A percentile compares a stretch with the other conserved stretches of the same genome.
Conservation (phyloP, 495 filamentous ascomycete genomes). For the Patellaria atrata region DNA sequence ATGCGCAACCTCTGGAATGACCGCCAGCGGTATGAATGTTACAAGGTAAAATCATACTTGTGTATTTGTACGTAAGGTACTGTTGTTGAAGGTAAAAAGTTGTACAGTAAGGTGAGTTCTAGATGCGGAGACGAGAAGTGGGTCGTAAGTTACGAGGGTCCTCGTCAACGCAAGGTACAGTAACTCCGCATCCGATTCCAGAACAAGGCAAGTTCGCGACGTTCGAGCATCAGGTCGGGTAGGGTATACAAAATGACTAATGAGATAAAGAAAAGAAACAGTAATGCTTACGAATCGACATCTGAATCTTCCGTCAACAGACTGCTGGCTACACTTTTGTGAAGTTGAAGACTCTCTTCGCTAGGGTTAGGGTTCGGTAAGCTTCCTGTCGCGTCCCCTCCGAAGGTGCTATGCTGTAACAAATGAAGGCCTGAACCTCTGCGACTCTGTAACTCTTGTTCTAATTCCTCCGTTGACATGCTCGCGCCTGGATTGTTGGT, state of each 20-base stretch:
- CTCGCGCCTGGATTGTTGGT: too few species aligned
- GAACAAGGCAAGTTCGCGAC: too few species aligned
- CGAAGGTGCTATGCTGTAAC: conserved; percentile 24
- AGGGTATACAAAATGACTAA: too few species aligned
- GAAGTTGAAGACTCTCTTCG: conserved; percentile 24
- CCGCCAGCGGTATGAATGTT: conserved; percentile 2
- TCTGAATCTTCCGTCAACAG: conserved; percentile 59
- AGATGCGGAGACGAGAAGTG: too few species aligned
- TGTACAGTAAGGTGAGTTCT: too few species aligned
- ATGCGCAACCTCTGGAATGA: not conserved
- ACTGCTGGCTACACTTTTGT: conserved; percentile 37
- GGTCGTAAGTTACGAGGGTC: too few species aligned
- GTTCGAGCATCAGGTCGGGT: too few species aligned
- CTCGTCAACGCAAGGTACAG: too few species aligned
- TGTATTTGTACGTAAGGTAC: conserved; percentile 1
- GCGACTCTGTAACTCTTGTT: too few species aligned
- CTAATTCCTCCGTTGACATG: too few species aligned
- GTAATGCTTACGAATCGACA: conserved; percentile 47
- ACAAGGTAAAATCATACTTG: too few species aligned
- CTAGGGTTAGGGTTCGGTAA: conserved; percentile 6
- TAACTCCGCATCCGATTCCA: too few species aligned
- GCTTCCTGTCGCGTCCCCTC: conserved; percentile 16
- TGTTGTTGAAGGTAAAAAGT: conserved; percentile 4
- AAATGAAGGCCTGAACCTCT: conserved; percentile 9
- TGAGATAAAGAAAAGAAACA: conserved; percentile 9